Base-by-base conservation (phyloP, 139 green algal species). In the Haematococcus lacustris region DNA sequence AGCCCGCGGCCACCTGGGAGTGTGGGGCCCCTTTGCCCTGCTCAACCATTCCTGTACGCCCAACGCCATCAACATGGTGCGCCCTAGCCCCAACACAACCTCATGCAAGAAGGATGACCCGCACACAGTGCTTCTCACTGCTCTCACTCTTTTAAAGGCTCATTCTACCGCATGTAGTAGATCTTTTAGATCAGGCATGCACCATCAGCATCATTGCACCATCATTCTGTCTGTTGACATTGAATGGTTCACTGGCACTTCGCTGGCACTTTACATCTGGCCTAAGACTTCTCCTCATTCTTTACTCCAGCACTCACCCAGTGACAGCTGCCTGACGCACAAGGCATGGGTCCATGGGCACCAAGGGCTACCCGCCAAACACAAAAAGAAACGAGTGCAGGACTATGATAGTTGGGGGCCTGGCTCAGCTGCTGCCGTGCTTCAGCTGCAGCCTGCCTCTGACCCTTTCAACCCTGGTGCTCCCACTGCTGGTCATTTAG, bases 21-120 rank as follows among this genome's bases (percentile, higher is more conserved):
- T 83, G 28, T 83, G 78, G 74, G 72, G 72, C 3, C 66, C 78
- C 62, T 80, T 83, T 25, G 67, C 74, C 4, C 68, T 83, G 61
- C 33, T 83, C 37, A 83, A 83, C 70, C 78, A 83, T 70, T 63
- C 33, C 3, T 84, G 79, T 62, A 60, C 61, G 5, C 78, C 78
- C 41, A 83, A 83, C 66, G 63, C 74, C 39, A 76, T 77, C 66
- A 84, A 84, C 68, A 77, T 73, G 62, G 61, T 76, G 39, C n/a
- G n/a, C n/a, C n/a, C n/a, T n/a, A n/a, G n/a, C n/a, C n/a, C n/a
- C n/a, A n/a, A n/a, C n/a, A n/a, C n/a, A n/a, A n/a, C n/a, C n/a
- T n/a, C n/a, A n/a, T n/a, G n/a, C n/a, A n/a, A n/a, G n/a, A n/a
- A n/a, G 39, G 41, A 81, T 34, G 71, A 41, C 1, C 68, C 47